phyloP scores from a whole-genome alignment of 768 basidiomycete genomes.

The Pulveroboletus sp. region DNA sequence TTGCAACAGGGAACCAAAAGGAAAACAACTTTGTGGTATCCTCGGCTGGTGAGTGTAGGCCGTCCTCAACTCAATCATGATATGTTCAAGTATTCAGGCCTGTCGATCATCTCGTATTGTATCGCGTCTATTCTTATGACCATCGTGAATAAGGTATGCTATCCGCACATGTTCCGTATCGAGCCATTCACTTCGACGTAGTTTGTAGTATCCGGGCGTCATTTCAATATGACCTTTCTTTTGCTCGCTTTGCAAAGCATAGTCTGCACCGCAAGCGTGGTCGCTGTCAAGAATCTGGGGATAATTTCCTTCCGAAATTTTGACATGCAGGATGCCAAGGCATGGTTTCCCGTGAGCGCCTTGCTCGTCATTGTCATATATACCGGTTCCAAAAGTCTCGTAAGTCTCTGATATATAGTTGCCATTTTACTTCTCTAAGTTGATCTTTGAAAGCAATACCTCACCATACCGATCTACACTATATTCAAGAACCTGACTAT shows the following conservation, averaged over 20 bases:
- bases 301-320: constrained; percentile 85
- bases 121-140: constrained; percentile 95
- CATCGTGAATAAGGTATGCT: constrained; percentile 84
- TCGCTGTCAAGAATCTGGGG: constrained; percentile 64
- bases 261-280: constrained; percentile 82
- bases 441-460: constrained; percentile 68
- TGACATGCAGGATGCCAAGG: constrained; percentile 76
- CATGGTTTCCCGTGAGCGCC: constrained; percentile 94
- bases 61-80: not conserved
- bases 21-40: constrained; percentile 10
- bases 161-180: not conserved
- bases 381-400: constrained; percentile 95
- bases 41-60: constrained; percentile 24
- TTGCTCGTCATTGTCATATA: constrained; percentile 94
- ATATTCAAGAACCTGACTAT: constrained; percentile 99
- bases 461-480: constrained; percentile 96
- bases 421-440: not conserved
- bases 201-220: constrained; percentile 90
- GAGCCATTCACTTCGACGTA: constrained; percentile 29
- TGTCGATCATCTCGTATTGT: constrained; percentile 87
- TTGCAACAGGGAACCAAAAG: constrained; percentile 37
- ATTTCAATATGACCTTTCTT: constrained; percentile 97
- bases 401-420: constrained; percentile 39
- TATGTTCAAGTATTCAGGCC: constrained; percentile 42
- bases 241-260: constrained; percentile 86